A percentile compares a stretch with the other conserved stretches of the same genome.
These are phyloP conservation scores for Fragaria vesca DNA, from an alignment of 306 rosid species.

Conservation along the genomic window DNA sequence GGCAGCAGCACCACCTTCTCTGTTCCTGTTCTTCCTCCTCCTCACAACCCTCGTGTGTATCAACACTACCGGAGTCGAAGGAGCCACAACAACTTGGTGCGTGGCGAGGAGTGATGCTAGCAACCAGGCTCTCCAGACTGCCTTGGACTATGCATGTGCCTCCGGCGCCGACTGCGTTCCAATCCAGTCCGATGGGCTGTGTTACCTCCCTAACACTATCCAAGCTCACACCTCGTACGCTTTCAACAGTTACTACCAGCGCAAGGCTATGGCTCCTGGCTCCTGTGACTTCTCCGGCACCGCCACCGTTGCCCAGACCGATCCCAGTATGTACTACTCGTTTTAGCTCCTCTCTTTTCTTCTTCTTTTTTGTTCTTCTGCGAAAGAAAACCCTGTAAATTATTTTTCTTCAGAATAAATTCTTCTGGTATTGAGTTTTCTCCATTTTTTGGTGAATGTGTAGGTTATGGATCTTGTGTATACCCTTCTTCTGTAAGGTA, in stretches of 20 bases:
- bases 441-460: neutral
- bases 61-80: slow-evolving; percentile 6
- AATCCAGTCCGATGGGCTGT: slow-evolving; percentile 57
- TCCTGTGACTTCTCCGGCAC: slow-evolving; percentile 74
- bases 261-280: slow-evolving; percentile 62
- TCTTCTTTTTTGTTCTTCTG: neutral
- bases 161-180: slow-evolving; percentile 75
- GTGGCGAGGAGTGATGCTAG: slow-evolving; percentile 74
- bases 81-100: slow-evolving; percentile 58
- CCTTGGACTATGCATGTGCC: slow-evolving; percentile 77
- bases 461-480: slow-evolving; percentile 98
- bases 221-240: slow-evolving; percentile 96
- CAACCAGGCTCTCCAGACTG: slow-evolving; percentile 52
- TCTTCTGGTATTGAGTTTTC: neutral
- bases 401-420: no score
- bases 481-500: slow-evolving; percentile 84
- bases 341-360: neutral
- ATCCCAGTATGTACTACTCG: slow-evolving; percentile 56
- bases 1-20: slow-evolving; percentile 32
- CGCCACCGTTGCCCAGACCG: slow-evolving; percentile 75
- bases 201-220: slow-evolving; percentile 82
- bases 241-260: slow-evolving; percentile 72
- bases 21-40: neutral
- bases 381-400: neutral
- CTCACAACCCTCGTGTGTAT: neutral